A percentile compares a stretch with the other conserved stretches of the same genome.
Conservation (phyloP, 2,329 filamentous ascomycete genomes). For the Ceratocystiopsis brevicomis region DNA sequence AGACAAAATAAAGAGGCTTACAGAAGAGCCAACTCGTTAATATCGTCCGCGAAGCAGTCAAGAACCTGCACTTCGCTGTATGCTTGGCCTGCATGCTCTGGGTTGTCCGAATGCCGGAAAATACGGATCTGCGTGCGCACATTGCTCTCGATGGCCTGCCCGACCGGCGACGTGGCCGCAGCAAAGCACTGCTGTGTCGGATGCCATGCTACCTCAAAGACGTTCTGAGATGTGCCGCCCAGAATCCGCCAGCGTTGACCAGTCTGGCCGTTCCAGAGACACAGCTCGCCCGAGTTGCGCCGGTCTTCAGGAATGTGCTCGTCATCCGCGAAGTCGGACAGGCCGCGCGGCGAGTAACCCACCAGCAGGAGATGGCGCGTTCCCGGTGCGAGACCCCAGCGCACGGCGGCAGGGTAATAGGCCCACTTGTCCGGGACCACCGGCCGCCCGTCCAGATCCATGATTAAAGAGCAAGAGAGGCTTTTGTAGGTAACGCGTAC, state of each 20-base stretch:
- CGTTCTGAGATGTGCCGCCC: conserved; percentile 35
- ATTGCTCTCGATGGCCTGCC: conserved; percentile 23
- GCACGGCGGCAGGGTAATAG: conserved; percentile 43
- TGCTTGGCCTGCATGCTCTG: conserved; percentile 14
- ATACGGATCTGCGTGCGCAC: conserved; percentile 39
- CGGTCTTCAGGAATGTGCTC: conserved; percentile 39
- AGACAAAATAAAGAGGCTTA: conserved; percentile 7
- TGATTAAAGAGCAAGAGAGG: conserved; percentile 22
- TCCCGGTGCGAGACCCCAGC: conserved; percentile 32
- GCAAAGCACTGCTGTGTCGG: conserved; percentile 33
- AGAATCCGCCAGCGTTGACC: conserved; percentile 27
- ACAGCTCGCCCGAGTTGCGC: conserved; percentile 37
- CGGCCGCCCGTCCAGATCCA: conserved; percentile 14
- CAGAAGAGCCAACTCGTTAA: conserved; percentile 42
- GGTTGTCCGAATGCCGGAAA: conserved; percentile 20
- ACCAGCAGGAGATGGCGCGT: conserved; percentile 36
- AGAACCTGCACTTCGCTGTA: conserved; percentile 32
- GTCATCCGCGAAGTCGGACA: conserved; percentile 26
- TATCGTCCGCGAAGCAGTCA: conserved; percentile 39
- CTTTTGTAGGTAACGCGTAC: conserved; percentile 20
- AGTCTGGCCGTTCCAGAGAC: conserved; percentile 34
- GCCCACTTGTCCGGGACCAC: conserved; percentile 31
- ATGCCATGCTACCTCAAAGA: conserved; percentile 48
- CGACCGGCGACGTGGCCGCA: conserved; percentile 35
- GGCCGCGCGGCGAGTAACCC: conserved; percentile 42